Evolutionary conservation across 169 alveolate species (phyloP).

Genomic region (Eimeria praecox): DNA sequence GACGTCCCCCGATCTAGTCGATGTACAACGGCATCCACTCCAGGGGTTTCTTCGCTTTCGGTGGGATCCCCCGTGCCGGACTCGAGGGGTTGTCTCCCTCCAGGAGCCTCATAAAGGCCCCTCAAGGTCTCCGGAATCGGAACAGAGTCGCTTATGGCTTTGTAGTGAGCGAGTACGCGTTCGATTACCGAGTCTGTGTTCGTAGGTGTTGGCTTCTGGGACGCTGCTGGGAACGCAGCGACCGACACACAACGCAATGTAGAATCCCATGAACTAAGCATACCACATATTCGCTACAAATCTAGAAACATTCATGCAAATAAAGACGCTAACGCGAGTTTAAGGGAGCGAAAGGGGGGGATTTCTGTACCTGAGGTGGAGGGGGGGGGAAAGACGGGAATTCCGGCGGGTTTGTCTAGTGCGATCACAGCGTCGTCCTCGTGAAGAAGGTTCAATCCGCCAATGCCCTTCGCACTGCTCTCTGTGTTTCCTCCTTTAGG

Average conservation of each 20-base stretch:
- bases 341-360: not conserved
- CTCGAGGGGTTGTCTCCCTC: not conserved
- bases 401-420: slow-evolving; percentile 79
- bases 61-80: not conserved
- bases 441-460: slow-evolving; percentile 26
- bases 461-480: not conserved
- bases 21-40: slow-evolving; percentile 64
- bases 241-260: not conserved
- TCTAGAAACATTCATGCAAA: not conserved
- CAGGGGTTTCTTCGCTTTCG: not conserved
- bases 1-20: slow-evolving; percentile 79
- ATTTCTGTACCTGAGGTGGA: slow-evolving; percentile 18
- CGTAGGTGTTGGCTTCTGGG: not conserved
- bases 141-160: not conserved
- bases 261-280: not conserved
- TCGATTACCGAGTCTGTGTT: slow-evolving; percentile 28
- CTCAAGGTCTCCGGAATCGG: slow-evolving; percentile 33
- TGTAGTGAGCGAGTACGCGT: slow-evolving; percentile 31
- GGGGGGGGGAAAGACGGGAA: slow-evolving; percentile 46
- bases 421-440: slow-evolving; percentile 78
- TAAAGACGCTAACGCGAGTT: not conserved
- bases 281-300: not conserved
- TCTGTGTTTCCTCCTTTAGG: not conserved
- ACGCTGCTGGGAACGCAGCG: not conserved
- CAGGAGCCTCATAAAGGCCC: not conserved